A percentile compares a stretch with the other conserved stretches of the same genome.
Evolutionary conservation across 306 rosid genomes (phyloP).

Genomic region (Cotoneaster glaucophyllus): DNA sequence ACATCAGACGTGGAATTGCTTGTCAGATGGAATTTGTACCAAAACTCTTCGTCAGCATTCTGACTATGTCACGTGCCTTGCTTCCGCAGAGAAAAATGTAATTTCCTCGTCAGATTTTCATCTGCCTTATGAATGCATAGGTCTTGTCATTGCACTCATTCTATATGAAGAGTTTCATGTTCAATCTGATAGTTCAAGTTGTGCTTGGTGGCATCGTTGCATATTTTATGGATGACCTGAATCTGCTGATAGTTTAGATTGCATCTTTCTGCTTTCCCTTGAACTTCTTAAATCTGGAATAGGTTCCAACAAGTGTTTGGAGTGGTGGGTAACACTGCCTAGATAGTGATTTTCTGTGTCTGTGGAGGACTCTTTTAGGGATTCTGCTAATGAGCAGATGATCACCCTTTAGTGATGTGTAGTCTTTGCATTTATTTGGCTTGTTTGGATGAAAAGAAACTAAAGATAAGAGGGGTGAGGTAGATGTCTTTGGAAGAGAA

Average conservation of each 20-base stretch:
- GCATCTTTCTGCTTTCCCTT: not conserved
- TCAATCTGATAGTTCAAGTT: conserved; percentile 18
- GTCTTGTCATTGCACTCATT: conserved; percentile 17
- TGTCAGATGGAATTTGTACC: conserved; percentile 67
- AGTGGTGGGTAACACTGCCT: not conserved
- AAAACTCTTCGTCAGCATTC: conserved; percentile 87
- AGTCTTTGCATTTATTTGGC: not conserved
- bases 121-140: conserved; percentile 18
- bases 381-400: not conserved
- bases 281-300: not conserved
- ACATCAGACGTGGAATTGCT: conserved; percentile 73
- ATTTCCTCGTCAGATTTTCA: conserved; percentile 41
- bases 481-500: not conserved
- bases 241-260: not conserved
- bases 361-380: not conserved
- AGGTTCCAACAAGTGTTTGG: not conserved
- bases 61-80: conserved; percentile 93
- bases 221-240: not conserved
- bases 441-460: not conserved
- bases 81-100: conserved; percentile 91
- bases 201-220: conserved; percentile 21
- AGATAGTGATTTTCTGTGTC: not conserved
- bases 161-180: not conserved
- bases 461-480: not conserved
- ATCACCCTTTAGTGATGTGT: not conserved